Evolutionary conservation across 768 basidiomycete species (phyloP), one percentile per base, ranked within the genome.

Genomic region (Polyporus arcularius): DNA sequence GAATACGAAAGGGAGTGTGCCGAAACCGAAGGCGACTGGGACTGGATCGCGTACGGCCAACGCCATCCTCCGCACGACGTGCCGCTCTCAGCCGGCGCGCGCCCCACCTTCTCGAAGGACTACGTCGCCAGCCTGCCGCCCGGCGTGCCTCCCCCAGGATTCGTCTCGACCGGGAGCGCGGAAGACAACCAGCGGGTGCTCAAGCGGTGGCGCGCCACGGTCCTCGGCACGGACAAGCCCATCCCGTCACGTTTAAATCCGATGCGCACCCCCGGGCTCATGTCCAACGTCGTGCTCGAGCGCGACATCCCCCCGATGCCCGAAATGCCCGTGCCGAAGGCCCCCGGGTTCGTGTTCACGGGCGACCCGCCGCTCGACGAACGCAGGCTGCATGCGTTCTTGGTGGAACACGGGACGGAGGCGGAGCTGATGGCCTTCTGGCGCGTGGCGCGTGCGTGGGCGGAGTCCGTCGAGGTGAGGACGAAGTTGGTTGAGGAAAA

Each of bases 351-450:
- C 18, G 32, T n/a, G 40, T 42, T 43, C 5, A 58, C 51, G 30
- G 58, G 58, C 16, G 58, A 58, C 31, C 50, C 50, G 16, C 10
- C 21, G 5, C 26, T 52, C 5, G 57, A 58, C 41, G 50, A 58
- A 9, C 35, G 15, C 6, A 42, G 35, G 49, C 26, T 58, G 18
- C 28, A 41, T n/a, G 31, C 45, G 14, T 18, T 46, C 43, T 9
- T 58, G 32, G 16, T 6, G n/a, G 47, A 48, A 26, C 47, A 48
- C 26, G 47, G 47, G 18, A 48, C 47, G 47, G 47, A 18, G 16
- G 47, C 47, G 47, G 18, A 48, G 18, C 47, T 10, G 47, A 7
- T 5, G 1, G 47, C n/a, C 9, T n/a, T 48, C 47, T 6, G 4
- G 26, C 18, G 26, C 26, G 47, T 18, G 18, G 28, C 26, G 18